Conservation (phyloP, 495 filamentous ascomycete species). For the Poronia punctata region DNA sequence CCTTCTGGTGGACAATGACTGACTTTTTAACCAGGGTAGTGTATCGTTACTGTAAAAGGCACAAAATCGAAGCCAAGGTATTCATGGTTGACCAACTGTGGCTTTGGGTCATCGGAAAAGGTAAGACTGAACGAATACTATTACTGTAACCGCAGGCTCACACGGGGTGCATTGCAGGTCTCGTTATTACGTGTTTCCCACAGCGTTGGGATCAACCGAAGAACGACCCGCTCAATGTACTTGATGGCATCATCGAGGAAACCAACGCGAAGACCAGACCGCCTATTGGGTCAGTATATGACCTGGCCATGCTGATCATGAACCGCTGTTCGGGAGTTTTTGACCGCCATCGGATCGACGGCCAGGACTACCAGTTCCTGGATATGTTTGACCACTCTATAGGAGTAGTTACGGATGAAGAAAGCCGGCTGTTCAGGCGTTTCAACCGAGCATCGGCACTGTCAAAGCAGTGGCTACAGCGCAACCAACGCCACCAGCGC, state of each 20-base stretch:
- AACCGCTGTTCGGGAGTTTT: constrained; percentile 59
- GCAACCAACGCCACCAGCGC: constrained; percentile 52
- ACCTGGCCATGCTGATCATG: constrained; percentile 59
- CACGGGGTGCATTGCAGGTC: constrained; percentile 27
- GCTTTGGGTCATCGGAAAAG: constrained; percentile 61
- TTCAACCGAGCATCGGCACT: constrained; percentile 57
- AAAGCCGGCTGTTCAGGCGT: constrained; percentile 55
- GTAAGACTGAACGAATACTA: constrained; percentile 1
- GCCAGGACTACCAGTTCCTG: constrained; percentile 61
- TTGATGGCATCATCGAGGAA: constrained; percentile 64
- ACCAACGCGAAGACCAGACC: constrained; percentile 64
- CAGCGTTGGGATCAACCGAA: constrained; percentile 66
- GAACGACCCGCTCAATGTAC: constrained; percentile 60
- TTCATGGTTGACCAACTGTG: constrained; percentile 73
- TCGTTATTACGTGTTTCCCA: constrained; percentile 62
- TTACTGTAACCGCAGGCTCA: constrained; percentile 3
- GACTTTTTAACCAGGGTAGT: constrained; percentile 38
- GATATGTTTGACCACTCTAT: constrained; percentile 69
- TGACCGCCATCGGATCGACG: constrained; percentile 53
- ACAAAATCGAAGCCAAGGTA: constrained; percentile 52
- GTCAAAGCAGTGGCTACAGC: constrained; percentile 55
- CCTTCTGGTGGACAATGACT: not conserved
- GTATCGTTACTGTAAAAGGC: constrained; percentile 51
- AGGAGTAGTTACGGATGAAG: constrained; percentile 55
- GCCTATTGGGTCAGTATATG: constrained; percentile 55